Evolutionary conservation across 163 green algal species (phyloP).

Genomic region (Coccomyxa subellipsoidea): DNA sequence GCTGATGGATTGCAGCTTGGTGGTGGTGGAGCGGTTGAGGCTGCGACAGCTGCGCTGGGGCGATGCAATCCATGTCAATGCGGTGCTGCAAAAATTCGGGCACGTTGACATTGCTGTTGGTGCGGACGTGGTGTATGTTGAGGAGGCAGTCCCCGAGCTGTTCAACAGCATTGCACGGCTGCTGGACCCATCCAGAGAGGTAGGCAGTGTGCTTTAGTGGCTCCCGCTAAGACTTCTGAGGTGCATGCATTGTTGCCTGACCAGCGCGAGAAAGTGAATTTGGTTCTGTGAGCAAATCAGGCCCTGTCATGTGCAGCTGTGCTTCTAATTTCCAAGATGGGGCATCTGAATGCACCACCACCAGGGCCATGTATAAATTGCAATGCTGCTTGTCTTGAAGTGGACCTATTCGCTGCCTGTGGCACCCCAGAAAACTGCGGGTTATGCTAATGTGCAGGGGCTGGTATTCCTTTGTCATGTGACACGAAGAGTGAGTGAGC

Average conservation of each 20-base stretch:
- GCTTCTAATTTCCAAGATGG: no score
- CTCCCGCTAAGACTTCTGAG: no score
- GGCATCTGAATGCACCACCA: no score
- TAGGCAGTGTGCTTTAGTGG: not conserved
- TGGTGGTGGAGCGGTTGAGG: slow-evolving; percentile 41
- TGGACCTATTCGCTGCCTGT: no score
- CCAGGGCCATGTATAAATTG: no score
- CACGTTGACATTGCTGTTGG: slow-evolving; percentile 33
- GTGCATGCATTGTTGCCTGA: no score
- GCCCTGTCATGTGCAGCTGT: no score
- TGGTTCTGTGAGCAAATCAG: no score
- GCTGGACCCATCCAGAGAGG: not conserved
- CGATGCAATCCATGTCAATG: not conserved
- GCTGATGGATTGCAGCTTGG: slow-evolving; percentile 10
- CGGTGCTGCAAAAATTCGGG: not conserved
- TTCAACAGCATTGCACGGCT: slow-evolving; percentile 11
- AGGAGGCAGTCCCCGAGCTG: slow-evolving; percentile 22
- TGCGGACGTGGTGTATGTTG: slow-evolving; percentile 24
- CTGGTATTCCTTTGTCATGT: slow-evolving; percentile 27
- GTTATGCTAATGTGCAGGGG: slow-evolving; percentile 14
- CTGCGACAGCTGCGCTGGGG: slow-evolving; percentile 26
- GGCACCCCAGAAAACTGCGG: no score
- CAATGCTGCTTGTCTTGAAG: no score
- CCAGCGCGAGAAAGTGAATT: no score
- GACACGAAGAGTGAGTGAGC: slow-evolving; percentile 21